phyloP scores from a whole-genome alignment of 306 rosid genomes.

The Oemleria cerasiformis region DNA sequence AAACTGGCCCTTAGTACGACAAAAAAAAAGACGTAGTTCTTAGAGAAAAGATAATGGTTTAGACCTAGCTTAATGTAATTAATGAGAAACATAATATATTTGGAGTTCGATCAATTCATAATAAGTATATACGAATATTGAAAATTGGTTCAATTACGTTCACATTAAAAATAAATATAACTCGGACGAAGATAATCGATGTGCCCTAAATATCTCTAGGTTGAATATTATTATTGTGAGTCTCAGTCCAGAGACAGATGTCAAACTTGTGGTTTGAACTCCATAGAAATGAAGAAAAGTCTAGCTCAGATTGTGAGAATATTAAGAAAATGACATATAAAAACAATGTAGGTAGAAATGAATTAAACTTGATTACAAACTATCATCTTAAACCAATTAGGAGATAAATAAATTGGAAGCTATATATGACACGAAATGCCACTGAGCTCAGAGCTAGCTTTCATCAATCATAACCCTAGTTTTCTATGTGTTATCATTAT shows the following conservation, averaged over 20 bases:
- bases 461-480: background rate
- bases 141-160: too few species aligned
- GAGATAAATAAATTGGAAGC: background rate
- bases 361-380: background rate
- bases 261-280: background rate
- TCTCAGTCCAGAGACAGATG: background rate
- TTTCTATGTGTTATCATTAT: background rate
- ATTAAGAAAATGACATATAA: background rate
- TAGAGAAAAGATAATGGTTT: too few species aligned
- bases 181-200: background rate
- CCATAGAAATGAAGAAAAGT: background rate
- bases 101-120: too few species aligned
- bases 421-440: background rate
- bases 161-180: background rate
- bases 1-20: too few species aligned
- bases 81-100: too few species aligned
- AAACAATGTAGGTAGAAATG: background rate
- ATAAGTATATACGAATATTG: too few species aligned
- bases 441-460: background rate
- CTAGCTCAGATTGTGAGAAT: background rate
- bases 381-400: background rate
- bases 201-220: background rate
- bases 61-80: too few species aligned
- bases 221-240: background rate
- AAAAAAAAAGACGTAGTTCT: too few species aligned